Evolutionary conservation across 1,284 basidiomycete species (phyloP), one percentile per base, ranked within the genome.

Genomic region (Volvariella volvacea): DNA sequence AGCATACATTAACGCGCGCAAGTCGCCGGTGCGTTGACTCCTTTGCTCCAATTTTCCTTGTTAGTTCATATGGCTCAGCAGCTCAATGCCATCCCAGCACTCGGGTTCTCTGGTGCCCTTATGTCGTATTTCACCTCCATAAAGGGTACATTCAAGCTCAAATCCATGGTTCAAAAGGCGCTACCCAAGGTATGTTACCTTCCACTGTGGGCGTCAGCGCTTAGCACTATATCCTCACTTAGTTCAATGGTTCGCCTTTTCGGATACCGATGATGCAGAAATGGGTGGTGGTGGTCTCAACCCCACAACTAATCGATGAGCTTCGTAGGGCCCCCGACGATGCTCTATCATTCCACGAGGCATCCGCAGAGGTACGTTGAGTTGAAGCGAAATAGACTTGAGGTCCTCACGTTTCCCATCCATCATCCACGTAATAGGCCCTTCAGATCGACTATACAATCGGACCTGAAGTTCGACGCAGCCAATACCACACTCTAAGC

Each of bases 241-340:
- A 71, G 70, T 62, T 66, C 48, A 61, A 58, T 9, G 55, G 57
- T 1, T 44, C 47, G 0, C 52, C 59, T 2, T 76, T 74, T 62
- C 73, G 69, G 46, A 48, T 77, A 1, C 56, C 72, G 0, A 54
- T 59, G 1, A 47, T 63, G 2, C 55, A 57, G 20, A 50, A 53
- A 30, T 76, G 73, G 74, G 45, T 62, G 0, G 60, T 77, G 14
- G 32, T 76, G 17, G 47, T 72, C 1, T 63, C 53, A 22, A 63
- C 55, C 3, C 57, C 48, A 0, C 50, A 58, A 17, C 50, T 64
- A 16, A 55, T 70, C 3, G 66, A 74, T 3, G 73, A 77, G 32
- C 39, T 76, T 8, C 55, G 62, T 2, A 66, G 54, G 28, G 64
- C 67, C 1, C 54, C 62, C 0, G 68, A 69, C n/a, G 63, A 68